Percentiles rank a stretch among this genome's conserved stretches.
These are phyloP conservation scores for Gamarada debralockiae DNA, from an alignment of 495 filamentous ascomycete genomes.

Conservation along the genomic window DNA sequence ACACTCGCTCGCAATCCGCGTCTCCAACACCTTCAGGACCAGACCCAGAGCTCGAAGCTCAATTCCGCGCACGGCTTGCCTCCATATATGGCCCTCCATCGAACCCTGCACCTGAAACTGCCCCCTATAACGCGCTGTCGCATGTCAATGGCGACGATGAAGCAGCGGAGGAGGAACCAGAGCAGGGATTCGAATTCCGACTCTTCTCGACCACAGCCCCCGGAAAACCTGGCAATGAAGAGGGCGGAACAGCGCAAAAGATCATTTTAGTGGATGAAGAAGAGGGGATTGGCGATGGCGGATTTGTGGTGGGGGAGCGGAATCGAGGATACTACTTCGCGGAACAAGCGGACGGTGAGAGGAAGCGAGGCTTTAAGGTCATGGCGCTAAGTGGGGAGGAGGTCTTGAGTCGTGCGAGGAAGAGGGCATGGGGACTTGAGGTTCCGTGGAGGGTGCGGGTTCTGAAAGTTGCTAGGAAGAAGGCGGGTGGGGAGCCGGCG, in stretches of 20 bases:
- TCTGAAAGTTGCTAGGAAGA: background rate
- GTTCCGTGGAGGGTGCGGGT: slow-evolving; percentile 49
- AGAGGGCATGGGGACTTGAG: slow-evolving; percentile 47
- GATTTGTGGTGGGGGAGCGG: slow-evolving; percentile 35
- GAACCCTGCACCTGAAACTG: slow-evolving; percentile 18
- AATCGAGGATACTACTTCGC: slow-evolving; percentile 43
- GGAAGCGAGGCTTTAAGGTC: slow-evolving; percentile 28
- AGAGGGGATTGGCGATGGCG: slow-evolving; percentile 26
- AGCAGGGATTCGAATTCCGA: slow-evolving; percentile 42
- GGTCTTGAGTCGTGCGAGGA: slow-evolving; percentile 33
- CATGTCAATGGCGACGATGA: slow-evolving; percentile 10
- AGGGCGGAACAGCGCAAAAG: slow-evolving; percentile 26
- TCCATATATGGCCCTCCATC: slow-evolving; percentile 21
- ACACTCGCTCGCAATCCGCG: slow-evolving; percentile 30
- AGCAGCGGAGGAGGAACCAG: slow-evolving; percentile 12
- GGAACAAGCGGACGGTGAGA: slow-evolving; percentile 27
- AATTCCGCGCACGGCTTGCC: slow-evolving; percentile 40
- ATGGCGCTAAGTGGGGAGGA: slow-evolving; percentile 43
- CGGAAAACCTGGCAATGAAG: slow-evolving; percentile 21
- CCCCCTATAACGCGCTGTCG: background rate
- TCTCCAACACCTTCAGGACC: slow-evolving; percentile 16
- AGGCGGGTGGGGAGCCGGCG: background rate
- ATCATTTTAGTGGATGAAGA: slow-evolving; percentile 5
- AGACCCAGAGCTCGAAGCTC: slow-evolving; percentile 30
- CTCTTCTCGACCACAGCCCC: slow-evolving; percentile 44